These are phyloP conservation scores for Penicillium pulvis DNA, from an alignment of 495 filamentous ascomycete species.

Conservation along the genomic window DNA sequence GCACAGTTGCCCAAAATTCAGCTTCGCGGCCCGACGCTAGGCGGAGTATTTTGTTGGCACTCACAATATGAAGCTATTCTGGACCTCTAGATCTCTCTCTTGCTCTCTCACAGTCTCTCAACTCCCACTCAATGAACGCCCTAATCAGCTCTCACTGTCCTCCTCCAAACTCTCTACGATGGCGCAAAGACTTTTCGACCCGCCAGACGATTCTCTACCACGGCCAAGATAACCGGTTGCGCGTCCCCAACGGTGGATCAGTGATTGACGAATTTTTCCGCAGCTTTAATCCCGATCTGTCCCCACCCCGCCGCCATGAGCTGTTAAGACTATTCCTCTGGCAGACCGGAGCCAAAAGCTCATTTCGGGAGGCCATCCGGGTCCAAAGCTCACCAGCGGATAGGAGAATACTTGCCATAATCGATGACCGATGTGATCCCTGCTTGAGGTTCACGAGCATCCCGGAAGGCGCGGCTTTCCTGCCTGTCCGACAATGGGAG, in stretches of 20 bases:
- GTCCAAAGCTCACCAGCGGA: slow-evolving; percentile 4
- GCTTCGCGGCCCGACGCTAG: neutral
- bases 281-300: slow-evolving; percentile 11
- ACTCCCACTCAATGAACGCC: slow-evolving; percentile 1
- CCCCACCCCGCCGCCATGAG: slow-evolving; percentile 19
- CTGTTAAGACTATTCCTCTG: slow-evolving; percentile 15
- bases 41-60: neutral
- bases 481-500: slow-evolving; percentile 22
- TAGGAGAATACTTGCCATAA: slow-evolving; percentile 12
- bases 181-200: slow-evolving; percentile 15
- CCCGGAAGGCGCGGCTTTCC: slow-evolving; percentile 13
- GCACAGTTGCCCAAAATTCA: no score
- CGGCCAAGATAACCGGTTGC: slow-evolving; percentile 17
- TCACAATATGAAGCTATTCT: neutral
- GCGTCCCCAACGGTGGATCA: slow-evolving; percentile 6
- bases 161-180: slow-evolving; percentile 10
- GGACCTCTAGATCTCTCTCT: neutral
- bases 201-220: slow-evolving; percentile 19
- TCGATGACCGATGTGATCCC: slow-evolving; percentile 24
- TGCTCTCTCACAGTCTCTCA: neutral
- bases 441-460: slow-evolving; percentile 16
- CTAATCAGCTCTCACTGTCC: neutral
- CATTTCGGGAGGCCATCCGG: slow-evolving; percentile 10
- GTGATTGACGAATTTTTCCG: slow-evolving; percentile 23
- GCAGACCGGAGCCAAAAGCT: slow-evolving; percentile 12